Evolutionary conservation across 2,329 filamentous ascomycete species (phyloP), one percentile per base, ranked within the genome.

Genomic region (Phialocephala sp.): DNA sequence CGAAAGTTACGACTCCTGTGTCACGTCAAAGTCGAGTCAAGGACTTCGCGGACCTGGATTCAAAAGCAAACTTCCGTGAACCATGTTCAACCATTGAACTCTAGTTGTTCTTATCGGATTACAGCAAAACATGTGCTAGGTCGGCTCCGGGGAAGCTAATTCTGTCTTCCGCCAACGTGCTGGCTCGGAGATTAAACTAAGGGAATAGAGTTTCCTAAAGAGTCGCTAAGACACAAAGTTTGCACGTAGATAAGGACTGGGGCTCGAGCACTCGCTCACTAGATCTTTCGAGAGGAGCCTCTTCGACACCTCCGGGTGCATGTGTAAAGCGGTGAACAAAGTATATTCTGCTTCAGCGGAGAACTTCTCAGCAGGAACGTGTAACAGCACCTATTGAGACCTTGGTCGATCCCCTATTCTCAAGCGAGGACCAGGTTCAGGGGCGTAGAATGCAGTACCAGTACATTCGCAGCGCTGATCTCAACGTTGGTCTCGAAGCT

Each of bases 91-190:
- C 18, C 22, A 8, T 11, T 20, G 22, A 2, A 18, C 18, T 45
- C 15, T 20, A 50, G 45, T 22, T 50, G 20, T 20, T 24, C 45
- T 50, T 50, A 24, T 50, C 45, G 45, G n/a, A 20, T n/a, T 50
- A n/a, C 45, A 50, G 45, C 11, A 50, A 22, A 50, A 50, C n/a
- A n/a, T 50, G 45, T 50, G n/a, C 18, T 47, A 50, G 45, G 8
- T 41, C 43, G 45, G 45, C 45, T 50, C 20, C 45, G 45, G 45
- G 45, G 45, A 50, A 50, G 45, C 45, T 50, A 50, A 50, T 20
- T 11, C 18, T 50, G 45, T 50, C 45, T 22, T 24, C 45, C 45
- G 45, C 41, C 4, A 43, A 43, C 41, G 15, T 43, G 8, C 4
- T n/a, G 8, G 45, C n/a, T 11, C 45, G 45, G 45, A 50, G n/a